Conservation (phyloP, 2,329 filamentous ascomycete species). For the Periconia sp. region DNA sequence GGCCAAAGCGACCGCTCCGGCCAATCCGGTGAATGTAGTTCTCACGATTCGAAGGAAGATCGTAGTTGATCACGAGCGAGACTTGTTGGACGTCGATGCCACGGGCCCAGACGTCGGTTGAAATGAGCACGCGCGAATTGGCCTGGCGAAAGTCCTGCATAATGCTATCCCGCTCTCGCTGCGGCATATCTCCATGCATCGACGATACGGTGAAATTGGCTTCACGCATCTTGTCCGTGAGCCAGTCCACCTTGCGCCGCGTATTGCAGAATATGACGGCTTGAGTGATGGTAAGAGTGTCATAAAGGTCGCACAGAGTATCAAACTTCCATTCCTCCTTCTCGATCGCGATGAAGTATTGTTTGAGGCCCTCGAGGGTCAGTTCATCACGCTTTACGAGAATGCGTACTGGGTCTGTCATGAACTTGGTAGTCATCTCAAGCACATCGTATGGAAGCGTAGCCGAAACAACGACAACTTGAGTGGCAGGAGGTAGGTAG, state of each 20-base stretch:
- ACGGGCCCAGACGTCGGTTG: slow-evolving; percentile 96
- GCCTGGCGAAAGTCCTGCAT: slow-evolving; percentile 99
- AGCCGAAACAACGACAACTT: slow-evolving; percentile 97
- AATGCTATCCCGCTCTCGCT: slow-evolving; percentile 97
- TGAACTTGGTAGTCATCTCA: slow-evolving; percentile 99
- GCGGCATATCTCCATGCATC: slow-evolving; percentile 99
- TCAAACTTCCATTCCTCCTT: slow-evolving; percentile 99
- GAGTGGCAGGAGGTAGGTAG: slow-evolving; percentile 92
- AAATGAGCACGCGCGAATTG: slow-evolving; percentile 94
- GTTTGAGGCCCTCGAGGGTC: slow-evolving; percentile 95
- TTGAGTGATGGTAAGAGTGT: slow-evolving; percentile 97
- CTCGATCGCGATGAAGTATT: slow-evolving; percentile 99
- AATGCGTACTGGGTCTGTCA: slow-evolving; percentile 96
- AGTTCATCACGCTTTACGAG: slow-evolving; percentile 98
- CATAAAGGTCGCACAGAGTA: slow-evolving; percentile 97
- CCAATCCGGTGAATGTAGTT: slow-evolving; percentile 99
- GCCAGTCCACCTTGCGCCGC: slow-evolving; percentile 97
- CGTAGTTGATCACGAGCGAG: slow-evolving; percentile 98
- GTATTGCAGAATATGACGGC: slow-evolving; percentile 99
- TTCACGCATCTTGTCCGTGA: slow-evolving; percentile 99
- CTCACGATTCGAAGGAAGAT: slow-evolving; percentile 96
- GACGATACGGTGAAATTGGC: slow-evolving; percentile 98
- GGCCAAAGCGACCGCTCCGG: slow-evolving; percentile 90
- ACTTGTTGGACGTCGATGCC: slow-evolving; percentile 99
- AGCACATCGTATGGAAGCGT: slow-evolving; percentile 97